A percentile compares a stretch with the other conserved stretches of the same genome.
Conservation (phyloP, 2,329 filamentous ascomycete genomes). For the Mollisia scopiformis region DNA sequence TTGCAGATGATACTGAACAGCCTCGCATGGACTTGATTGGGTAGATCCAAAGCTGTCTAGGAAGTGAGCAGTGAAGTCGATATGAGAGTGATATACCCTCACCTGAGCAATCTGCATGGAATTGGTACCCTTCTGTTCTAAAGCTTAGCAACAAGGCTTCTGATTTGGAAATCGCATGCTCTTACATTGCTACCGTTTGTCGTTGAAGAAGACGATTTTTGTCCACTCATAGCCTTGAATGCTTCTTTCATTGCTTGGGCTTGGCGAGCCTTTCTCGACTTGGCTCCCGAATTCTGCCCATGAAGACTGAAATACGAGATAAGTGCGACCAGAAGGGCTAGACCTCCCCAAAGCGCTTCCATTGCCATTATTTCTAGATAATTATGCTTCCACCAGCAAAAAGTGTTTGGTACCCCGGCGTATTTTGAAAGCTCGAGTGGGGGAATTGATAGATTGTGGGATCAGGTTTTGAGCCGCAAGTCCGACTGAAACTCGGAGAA, state of each 20-base stretch:
- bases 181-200: background rate
- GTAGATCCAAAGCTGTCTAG: slow-evolving; percentile 66
- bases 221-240: slow-evolving; percentile 14
- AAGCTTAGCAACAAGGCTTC: no score
- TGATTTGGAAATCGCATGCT: background rate
- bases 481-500: no score
- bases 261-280: slow-evolving; percentile 21
- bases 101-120: slow-evolving; percentile 31
- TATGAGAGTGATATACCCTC: background rate
- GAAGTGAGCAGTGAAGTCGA: background rate
- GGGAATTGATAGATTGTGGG: no score
- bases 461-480: no score
- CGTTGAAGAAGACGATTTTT: background rate
- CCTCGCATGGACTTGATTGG: slow-evolving; percentile 75
- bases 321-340: slow-evolving; percentile 8
- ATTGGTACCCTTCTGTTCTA: slow-evolving; percentile 2
- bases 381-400: no score
- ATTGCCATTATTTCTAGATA: background rate
- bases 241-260: slow-evolving; percentile 23
- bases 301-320: slow-evolving; percentile 15
- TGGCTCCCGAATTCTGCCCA: slow-evolving; percentile 1
- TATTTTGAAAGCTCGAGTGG: no score
- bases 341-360: slow-evolving; percentile 8
- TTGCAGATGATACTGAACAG: slow-evolving; percentile 54
- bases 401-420: no score